phyloP scores from a whole-genome alignment of 768 basidiomycete genomes.

The Clathrus columnatus region DNA sequence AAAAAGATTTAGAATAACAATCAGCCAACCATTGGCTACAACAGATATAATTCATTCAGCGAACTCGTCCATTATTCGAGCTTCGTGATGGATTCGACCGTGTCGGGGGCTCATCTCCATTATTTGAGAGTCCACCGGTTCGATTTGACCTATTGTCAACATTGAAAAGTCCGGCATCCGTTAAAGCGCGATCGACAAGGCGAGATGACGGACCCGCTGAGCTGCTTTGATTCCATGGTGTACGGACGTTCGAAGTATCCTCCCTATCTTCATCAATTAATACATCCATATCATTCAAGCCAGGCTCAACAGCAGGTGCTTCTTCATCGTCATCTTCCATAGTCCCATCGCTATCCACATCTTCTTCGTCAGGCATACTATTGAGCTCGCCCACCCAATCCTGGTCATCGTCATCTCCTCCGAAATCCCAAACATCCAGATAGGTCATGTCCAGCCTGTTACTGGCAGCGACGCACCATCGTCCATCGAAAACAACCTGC shows the following conservation, averaged over 20 bases:
- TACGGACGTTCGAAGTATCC: constrained; percentile 8
- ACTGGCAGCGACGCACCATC: constrained; percentile 92
- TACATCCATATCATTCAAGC: constrained; percentile 24
- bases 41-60: constrained; percentile 24
- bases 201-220: constrained; percentile 5
- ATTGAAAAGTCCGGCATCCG: constrained; percentile 5
- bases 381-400: constrained; percentile 78
- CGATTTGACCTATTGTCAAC: constrained; percentile 1
- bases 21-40: background rate
- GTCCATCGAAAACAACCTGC: constrained; percentile 93
- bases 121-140: background rate
- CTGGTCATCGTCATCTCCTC: constrained; percentile 53
- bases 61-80: constrained; percentile 34
- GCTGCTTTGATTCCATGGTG: background rate
- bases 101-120: constrained; percentile 49
- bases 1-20: background rate
- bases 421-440: constrained; percentile 89
- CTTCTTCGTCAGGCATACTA: constrained; percentile 64
- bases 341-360: constrained; percentile 47
- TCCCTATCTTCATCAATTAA: constrained; percentile 20
- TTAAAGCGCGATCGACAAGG: constrained; percentile 6
- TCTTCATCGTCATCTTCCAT: constrained; percentile 46
- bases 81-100: constrained; percentile 40
- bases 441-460: constrained; percentile 71
- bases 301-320: constrained; percentile 47